A percentile compares a stretch with the other conserved stretches of the same genome.
Conservation (phyloP, 2,329 filamentous ascomycete genomes). For the Cladobotryum protrusum region DNA sequence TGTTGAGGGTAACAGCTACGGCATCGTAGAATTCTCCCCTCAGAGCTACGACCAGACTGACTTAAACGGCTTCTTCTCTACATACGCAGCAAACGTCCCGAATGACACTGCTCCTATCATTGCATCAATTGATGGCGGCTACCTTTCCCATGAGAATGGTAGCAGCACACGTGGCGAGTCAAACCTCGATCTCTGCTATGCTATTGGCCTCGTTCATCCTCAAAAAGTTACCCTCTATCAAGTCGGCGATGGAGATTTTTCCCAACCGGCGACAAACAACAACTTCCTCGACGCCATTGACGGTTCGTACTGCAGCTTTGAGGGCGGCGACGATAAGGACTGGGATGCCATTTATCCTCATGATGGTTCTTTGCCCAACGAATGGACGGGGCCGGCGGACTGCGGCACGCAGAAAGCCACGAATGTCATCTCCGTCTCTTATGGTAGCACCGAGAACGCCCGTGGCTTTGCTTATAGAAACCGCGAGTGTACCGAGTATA, state of each 20-base stretch:
- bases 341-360: slow-evolving; percentile 25
- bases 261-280: slow-evolving; percentile 23
- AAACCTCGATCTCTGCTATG: slow-evolving; percentile 47
- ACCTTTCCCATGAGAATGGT: slow-evolving; percentile 29
- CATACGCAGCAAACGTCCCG: slow-evolving; percentile 33
- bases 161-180: slow-evolving; percentile 37
- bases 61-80: slow-evolving; percentile 40
- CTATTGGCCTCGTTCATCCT: slow-evolving; percentile 40
- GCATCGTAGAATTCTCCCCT: slow-evolving; percentile 27
- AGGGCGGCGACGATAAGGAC: slow-evolving; percentile 28
- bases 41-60: slow-evolving; percentile 34
- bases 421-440: slow-evolving; percentile 50
- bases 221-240: slow-evolving; percentile 10
- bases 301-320: slow-evolving; percentile 33
- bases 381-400: slow-evolving; percentile 34
- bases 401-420: slow-evolving; percentile 40
- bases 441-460: slow-evolving; percentile 45
- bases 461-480: slow-evolving; percentile 39
- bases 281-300: slow-evolving; percentile 41
- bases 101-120: slow-evolving; percentile 38
- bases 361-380: slow-evolving; percentile 31
- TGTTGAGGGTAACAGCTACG: slow-evolving; percentile 3
- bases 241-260: slow-evolving; percentile 6
- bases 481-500: slow-evolving; percentile 49
- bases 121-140: slow-evolving; percentile 39